Percentiles rank a stretch among this genome's conserved stretches.
These are phyloP conservation scores for Chenopodium suecicum DNA, from an alignment of 148 eudicot genomes.

Conservation along the genomic window DNA sequence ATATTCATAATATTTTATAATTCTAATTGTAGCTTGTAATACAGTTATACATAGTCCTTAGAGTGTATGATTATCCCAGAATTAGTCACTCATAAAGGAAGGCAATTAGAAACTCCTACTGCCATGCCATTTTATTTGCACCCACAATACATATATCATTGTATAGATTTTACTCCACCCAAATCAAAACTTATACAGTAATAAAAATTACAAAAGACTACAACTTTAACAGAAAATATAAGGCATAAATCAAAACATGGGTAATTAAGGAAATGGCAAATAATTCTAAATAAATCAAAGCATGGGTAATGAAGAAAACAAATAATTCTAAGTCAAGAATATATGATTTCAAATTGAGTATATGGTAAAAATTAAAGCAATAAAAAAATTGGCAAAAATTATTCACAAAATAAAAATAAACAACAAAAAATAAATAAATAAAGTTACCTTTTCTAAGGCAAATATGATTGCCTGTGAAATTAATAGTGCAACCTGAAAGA, in stretches of 20 bases:
- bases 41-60: no score
- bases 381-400: no score
- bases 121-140: background rate
- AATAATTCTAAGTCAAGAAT: no score
- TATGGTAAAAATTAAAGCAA: no score
- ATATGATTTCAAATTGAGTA: no score
- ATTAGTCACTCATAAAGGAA: background rate
- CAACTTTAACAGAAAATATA: conserved; percentile 7
- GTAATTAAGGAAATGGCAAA: background rate
- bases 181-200: background rate
- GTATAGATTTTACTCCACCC: background rate
- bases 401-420: no score
- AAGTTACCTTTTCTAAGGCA: conserved; percentile 18
- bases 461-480: conserved; percentile 1
- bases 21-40: no score
- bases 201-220: background rate
- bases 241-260: background rate
- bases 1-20: no score
- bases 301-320: no score
- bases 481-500: background rate
- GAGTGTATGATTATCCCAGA: no score
- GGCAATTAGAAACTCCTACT: background rate
- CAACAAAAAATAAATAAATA: no score
- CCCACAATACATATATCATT: background rate
- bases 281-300: background rate